Percentiles rank a stretch among this genome's conserved stretches.
Conservation (phyloP, 768 basidiomycete species). For the Suillus alpinus region DNA sequence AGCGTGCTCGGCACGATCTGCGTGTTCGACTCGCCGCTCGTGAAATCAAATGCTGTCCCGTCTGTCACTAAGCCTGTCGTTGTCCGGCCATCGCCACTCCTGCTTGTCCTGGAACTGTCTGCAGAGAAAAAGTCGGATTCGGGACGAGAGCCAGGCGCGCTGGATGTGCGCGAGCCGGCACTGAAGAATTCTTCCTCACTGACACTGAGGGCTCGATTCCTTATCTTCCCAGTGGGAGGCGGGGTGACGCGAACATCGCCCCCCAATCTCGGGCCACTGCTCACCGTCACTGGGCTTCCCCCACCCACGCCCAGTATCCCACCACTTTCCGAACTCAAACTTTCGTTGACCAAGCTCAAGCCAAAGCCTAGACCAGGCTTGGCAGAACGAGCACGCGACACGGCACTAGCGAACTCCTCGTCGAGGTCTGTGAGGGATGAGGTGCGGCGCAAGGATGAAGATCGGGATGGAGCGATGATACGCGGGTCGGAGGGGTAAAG, state of each 20-base stretch:
- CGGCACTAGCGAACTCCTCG: conserved; percentile 49
- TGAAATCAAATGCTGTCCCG: conserved; percentile 37
- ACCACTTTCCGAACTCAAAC: conserved; percentile 12
- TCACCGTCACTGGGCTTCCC: conserved; percentile 69
- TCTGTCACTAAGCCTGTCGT: conserved; percentile 35
- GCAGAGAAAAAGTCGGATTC: conserved; percentile 36
- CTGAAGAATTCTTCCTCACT: conserved; percentile 50
- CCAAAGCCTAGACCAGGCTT: conserved; percentile 44
- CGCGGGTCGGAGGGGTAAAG: conserved; percentile 72
- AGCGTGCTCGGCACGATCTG: conserved; percentile 48
- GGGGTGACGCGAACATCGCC: conserved; percentile 44
- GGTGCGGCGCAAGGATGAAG: conserved; percentile 58
- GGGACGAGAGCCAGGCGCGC: conserved; percentile 24
- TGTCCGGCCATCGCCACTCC: conserved; percentile 20
- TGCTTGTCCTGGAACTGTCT: conserved; percentile 29
- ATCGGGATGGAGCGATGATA: conserved; percentile 66
- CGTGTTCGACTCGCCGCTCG: conserved; percentile 40
- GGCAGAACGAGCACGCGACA: conserved; percentile 39
- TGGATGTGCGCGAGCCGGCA: conserved; percentile 34
- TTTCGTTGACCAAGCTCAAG: conserved; percentile 31
- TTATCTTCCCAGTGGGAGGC: conserved; percentile 39
- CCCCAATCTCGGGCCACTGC: conserved; percentile 55
- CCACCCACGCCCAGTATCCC: conserved; percentile 47
- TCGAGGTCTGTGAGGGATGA: conserved; percentile 78
- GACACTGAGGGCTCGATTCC: conserved; percentile 26